phyloP scores from a whole-genome alignment of 768 basidiomycete species.

The Candolleomyces aberdarensis region DNA sequence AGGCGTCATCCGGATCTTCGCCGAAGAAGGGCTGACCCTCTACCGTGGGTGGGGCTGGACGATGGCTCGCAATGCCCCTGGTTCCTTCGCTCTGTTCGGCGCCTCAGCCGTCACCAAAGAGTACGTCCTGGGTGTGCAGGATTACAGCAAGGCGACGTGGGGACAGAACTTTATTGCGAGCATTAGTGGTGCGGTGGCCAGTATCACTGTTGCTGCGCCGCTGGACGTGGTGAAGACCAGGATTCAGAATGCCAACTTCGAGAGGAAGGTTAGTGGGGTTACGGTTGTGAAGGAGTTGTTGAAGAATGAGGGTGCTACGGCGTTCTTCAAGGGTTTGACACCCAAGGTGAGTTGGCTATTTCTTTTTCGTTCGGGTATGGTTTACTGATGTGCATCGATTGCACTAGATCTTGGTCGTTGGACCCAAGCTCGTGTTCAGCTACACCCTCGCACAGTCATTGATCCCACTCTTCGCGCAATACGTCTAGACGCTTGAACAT shows the following conservation, averaged over 20 bases:
- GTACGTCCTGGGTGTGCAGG: conserved; percentile 81
- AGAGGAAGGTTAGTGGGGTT: conserved; percentile 74
- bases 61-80: conserved; percentile 95
- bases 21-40: conserved; percentile 87
- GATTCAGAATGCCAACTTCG: conserved; percentile 98
- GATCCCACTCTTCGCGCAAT: conserved; percentile 89
- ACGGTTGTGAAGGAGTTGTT: conserved; percentile 83
- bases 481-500: conserved; percentile 45
- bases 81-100: conserved; percentile 97
- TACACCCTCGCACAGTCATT: conserved; percentile 96
- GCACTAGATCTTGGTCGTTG: conserved; percentile 89
- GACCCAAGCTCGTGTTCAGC: conserved; percentile 97
- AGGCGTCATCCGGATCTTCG: conserved; percentile 82
- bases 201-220: conserved; percentile 94
- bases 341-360: conserved; percentile 59
- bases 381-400: background rate
- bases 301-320: conserved; percentile 76
- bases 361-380: background rate
- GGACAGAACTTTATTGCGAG: conserved; percentile 96
- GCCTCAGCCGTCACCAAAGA: conserved; percentile 95
- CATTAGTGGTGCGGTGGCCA: conserved; percentile 89
- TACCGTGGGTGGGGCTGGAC: conserved; percentile 99
- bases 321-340: conserved; percentile 96
- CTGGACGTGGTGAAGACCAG: conserved; percentile 96
- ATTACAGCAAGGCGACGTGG: conserved; percentile 97